Evolutionary conservation across 441 rosid genomes (phyloP), one percentile per base, ranked within the genome.

Genomic region (Gossypium gossypioides): DNA sequence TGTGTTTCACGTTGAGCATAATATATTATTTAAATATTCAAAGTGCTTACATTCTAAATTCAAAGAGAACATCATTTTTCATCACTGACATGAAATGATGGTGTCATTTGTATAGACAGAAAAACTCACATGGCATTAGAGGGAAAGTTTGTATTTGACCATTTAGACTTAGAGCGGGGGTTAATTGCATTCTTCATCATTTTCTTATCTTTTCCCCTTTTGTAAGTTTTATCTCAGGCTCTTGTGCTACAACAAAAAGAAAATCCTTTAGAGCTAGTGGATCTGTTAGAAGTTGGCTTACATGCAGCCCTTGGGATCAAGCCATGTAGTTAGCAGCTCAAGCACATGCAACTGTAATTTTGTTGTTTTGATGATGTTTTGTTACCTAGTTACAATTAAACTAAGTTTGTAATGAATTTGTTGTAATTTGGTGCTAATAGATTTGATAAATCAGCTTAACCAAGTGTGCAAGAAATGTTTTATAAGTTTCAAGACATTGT

Each of bases 231-330:
- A 18, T 27, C 52, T 6, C 72, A 91, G 94, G 96, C 87, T 48
- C 80, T 71, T 27, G 64, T 67, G 55, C 71, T 87, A 25, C 84
- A 87, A 72, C 86, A 84, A 58, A 76, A 85, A 50, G 89, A 86
- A 24, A 76, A 74, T 2, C 73, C 87, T 5, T 2, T 75, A 57
- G 88, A 84, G 59, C 73, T 89, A 13, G 84, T 91, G 0, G 92
- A 91, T 24, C 3, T 24, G 25, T 24, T 24, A 24, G 25, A 24
- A 24, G 25, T 24, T 24, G 25, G 25, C 25, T 24, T 24, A 24
- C 25, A 24, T 24, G 25, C 0, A 24, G 25, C 25, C 25, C 25
- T 24, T 24, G 25, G 25, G 25, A 24, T 24, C 3, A 3, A 24
- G 25, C 25, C 25, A 24, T 24, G 25, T 0, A 24, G 25, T 24